Evolutionary conservation across 139 green algal species (phyloP), one percentile per base, ranked within the genome.

Genomic region (Haematococcus sp.): DNA sequence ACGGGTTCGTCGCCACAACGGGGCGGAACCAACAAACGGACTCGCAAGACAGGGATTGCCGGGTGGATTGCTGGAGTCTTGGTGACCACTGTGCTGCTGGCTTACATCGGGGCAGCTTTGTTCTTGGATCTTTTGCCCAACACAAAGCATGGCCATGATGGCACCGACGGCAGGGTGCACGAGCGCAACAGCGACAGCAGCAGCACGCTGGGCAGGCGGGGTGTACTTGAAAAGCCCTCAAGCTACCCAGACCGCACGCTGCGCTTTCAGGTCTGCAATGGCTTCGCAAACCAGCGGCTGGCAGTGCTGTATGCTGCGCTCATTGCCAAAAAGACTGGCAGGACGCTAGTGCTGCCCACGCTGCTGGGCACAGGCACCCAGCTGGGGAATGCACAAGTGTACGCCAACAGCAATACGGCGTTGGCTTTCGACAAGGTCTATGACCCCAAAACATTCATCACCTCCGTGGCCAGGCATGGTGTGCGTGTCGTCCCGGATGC

Each of bases 211-310:
- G 40, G 40, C 40, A 49, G 40, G 40, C 7, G 40, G 11, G 40
- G 40, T 11, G 40, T 49, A 49, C 40, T 49, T 49, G 40, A 49
- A 49, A 49, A 49, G 40, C 40, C 40, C 40, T 49, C 40, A 7
- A 11, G 7, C 40, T 11, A 7, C 11, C 40, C 40, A 49, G 40
- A 66, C 27, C 68, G 59, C 44, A 81, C 76, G 1, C 35, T 81
- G 49, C 69, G 69, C 20, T 81, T 81, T 49, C 33, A 70, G 4
- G 70, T 86, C 1, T 88, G 82, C 82, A 83, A 84, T 63, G 79
- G 82, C 59, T 86, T 84, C 54, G 60, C 79, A 51, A 83, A 88
- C 49, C 82, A 88, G 66, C 79, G 82, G 0, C 32, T 86, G 19
- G 46, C 63, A 4, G 19, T 88, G 2, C 0, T 86, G 44, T 87